A percentile compares a stretch with the other conserved stretches of the same genome.
These are phyloP conservation scores for Chaetomium tenue DNA, from an alignment of 495 filamentous ascomycete species.

Conservation along the genomic window DNA sequence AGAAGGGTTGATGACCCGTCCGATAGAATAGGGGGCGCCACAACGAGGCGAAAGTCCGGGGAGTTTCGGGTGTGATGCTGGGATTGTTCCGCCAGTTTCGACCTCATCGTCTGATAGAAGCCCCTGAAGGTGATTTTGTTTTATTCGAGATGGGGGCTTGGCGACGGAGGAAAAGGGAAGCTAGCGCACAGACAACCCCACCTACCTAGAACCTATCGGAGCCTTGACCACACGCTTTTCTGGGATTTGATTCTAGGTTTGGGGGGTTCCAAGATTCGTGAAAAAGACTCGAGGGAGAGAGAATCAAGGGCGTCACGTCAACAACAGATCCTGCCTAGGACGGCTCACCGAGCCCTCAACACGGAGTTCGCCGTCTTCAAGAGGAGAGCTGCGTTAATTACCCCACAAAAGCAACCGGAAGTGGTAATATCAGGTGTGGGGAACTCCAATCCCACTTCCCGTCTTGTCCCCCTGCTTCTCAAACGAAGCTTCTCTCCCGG, in stretches of 20 bases:
- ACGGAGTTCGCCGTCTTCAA: neutral
- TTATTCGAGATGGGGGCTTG: neutral
- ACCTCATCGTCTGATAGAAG: neutral
- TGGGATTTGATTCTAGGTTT: neutral
- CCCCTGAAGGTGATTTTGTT: constrained; percentile 13
- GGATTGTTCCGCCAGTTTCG: neutral
- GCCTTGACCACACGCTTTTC: no score
- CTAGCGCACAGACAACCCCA: neutral
- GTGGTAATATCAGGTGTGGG: constrained; percentile 17
- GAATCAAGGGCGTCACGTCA: neutral
- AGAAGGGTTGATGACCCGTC: constrained; percentile 1
- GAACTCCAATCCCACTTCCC: constrained; percentile 16
- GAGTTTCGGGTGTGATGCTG: neutral
- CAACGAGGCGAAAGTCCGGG: neutral
- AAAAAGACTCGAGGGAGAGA: neutral
- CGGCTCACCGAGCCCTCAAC: neutral
- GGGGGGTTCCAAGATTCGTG: neutral
- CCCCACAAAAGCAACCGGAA: neutral
- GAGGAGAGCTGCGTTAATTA: neutral
- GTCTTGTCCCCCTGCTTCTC: constrained; percentile 5
- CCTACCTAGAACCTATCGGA: neutral
- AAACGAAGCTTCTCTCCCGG: constrained; percentile 2
- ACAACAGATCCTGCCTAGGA: neutral
- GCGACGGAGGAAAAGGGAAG: neutral
- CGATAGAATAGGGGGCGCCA: constrained; percentile 15